Percentiles rank a stretch among this genome's conserved stretches.
phyloP scores from a whole-genome alignment of 2,329 filamentous ascomycete genomes.

The Colletotrichum sp. region DNA sequence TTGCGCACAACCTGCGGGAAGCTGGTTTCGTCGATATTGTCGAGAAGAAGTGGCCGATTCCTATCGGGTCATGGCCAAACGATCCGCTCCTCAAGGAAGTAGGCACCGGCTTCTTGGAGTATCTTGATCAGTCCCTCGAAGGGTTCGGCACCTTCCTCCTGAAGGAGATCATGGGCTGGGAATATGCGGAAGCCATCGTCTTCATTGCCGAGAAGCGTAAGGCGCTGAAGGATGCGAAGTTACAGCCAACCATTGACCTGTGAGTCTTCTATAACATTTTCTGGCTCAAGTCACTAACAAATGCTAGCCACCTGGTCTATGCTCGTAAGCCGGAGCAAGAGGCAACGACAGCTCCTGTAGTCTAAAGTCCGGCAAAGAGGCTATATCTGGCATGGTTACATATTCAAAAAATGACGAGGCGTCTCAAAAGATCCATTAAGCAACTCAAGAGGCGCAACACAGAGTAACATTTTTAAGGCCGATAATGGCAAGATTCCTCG shows the following conservation, averaged over 20 bases:
- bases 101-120: conserved; percentile 24
- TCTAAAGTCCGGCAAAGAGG: too few species aligned
- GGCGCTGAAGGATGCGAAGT: background rate
- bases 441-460: background rate
- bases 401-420: too few species aligned
- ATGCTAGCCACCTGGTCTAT: too few species aligned
- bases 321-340: too few species aligned
- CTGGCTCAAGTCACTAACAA: too few species aligned
- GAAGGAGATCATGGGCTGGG: conserved; percentile 33
- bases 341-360: too few species aligned
- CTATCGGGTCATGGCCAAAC: conserved; percentile 21
- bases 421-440: background rate
- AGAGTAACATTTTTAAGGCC: background rate
- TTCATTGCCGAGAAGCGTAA: conserved; percentile 26
- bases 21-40: conserved; percentile 25
- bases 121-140: conserved; percentile 29
- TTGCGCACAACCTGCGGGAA: background rate
- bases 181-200: conserved; percentile 24
- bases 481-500: background rate
- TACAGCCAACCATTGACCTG: background rate
- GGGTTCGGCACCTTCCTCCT: conserved; percentile 32
- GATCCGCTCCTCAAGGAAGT: conserved; percentile 18
- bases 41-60: conserved; percentile 20
- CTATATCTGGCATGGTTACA: too few species aligned
- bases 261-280: background rate